Base-by-base conservation (phyloP, 108 stramenopile species). In the Nannochloropsis gaditana region DNA sequence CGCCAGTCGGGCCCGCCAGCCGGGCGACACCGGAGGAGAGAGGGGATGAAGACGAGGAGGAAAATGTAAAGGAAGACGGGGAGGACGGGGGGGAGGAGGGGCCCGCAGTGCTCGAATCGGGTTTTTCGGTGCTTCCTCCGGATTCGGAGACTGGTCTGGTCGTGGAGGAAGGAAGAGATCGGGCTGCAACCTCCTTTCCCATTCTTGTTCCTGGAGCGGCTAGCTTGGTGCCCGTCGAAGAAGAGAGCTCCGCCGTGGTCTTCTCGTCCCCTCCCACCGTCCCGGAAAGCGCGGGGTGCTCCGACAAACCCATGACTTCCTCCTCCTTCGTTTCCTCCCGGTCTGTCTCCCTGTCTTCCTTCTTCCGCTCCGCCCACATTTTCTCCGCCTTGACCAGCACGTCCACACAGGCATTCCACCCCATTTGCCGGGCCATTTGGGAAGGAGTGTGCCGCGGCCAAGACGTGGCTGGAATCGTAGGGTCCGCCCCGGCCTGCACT, bases 401-500 rank as follows among this genome's bases (percentile, higher is more conserved):
- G 19, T 73, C 59, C 59, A 73, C 59, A 73, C 59, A 73, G 19
- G 5, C 59, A 0, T 73, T 73, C 59, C 59, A 73, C 4, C 59
- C 59, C 59, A 73, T 73, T n/a, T 73, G 59, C 59, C 8, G 59
- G 19, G 59, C 59, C 59, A 73, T 73, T 8, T 73, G 5, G 19
- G 59, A 73, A 73, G 59, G 59, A 8, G n/a, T n/a, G n/a, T 73
- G 59, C 6, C 6, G 15, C 5, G 59, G 59, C 59, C 59, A 73
- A 15, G 59, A 73, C 8, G 59, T 73, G 19, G 59, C 59, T n/a
- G 59, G 59, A n/a, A 73, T 73, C 19, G 59, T 73, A n/a, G 59
- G 59, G 59, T 73, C 59, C n/a, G 59, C 59, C 8, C 59, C 59
- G 15, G 59, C 59, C 59, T 73, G 59, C n/a, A 73, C 59, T n/a